Evolutionary conservation across 2,329 filamentous ascomycete genomes (phyloP), one percentile per base, ranked within the genome.

Genomic region (Didymella exigua): DNA sequence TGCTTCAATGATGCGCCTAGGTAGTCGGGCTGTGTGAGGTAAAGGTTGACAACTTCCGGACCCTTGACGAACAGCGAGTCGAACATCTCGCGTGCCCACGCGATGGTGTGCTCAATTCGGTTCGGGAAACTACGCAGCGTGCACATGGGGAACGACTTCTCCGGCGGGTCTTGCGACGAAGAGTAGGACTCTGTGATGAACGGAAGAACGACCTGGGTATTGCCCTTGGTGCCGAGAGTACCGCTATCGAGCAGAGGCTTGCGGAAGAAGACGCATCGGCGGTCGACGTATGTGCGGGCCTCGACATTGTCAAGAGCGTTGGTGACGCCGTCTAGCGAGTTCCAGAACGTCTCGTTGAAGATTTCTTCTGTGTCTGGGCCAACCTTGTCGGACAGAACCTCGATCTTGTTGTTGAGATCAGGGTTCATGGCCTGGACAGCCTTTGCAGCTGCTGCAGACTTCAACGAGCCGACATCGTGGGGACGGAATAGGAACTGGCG

Each of bases 121-220:
- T 99, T 99, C 55, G 95, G 95, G 82, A 99, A 99, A 77, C 93
- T 97, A 71, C 91, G 87, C 59, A 99, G 84, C 5, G 95, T 98
- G 76, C 95, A 99, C 93, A 98, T 98, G 0, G 95, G 95, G 83
- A 99, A 98, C 1, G 95, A 96, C 79, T 97, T 92, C 82, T 99
- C 96, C 0, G 95, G 95, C 1, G 95, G 95, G 74, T 99, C 96
- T 74, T 97, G 93, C 18, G 95, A 98, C 69, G 88, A 91, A 0
- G 95, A 97, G 80, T 99, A 99, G 1, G 95, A 98, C 77, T 99
- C 96, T 0, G 95, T 98, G 60, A 97, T 79, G 66, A 86, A 85
- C 10, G 95, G 96, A 53, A 99, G 84, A 43, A 99, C 87, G 56
- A 99, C 95, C 72, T 99, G 95, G 6, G 92, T 96, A 79, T 99